Evolutionary conservation across 2,329 filamentous ascomycete species (phyloP).

Genomic region (Didymella exigua): DNA sequence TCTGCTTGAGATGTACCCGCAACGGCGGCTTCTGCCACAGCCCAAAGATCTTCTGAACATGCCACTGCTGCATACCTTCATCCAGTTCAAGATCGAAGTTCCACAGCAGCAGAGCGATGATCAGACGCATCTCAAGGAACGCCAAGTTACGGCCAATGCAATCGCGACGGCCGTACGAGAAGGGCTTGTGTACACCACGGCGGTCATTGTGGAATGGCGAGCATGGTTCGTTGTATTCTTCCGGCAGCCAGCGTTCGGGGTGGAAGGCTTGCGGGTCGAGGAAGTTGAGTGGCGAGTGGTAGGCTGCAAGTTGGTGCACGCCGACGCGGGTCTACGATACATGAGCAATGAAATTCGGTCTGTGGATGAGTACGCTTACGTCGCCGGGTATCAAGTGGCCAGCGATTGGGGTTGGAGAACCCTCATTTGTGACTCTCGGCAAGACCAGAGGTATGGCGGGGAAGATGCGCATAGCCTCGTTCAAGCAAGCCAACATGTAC

Average conservation of each 20-base stretch:
- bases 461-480: constrained; percentile 11
- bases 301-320: constrained; percentile 20
- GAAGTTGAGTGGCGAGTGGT: constrained; percentile 18
- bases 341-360: neutral
- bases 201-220: constrained; percentile 34
- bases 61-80: constrained; percentile 39
- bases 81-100: constrained; percentile 48
- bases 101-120: constrained; percentile 44
- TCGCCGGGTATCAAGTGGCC: constrained; percentile 11
- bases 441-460: constrained; percentile 13
- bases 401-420: constrained; percentile 7
- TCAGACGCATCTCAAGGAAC: constrained; percentile 18
- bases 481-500: constrained; percentile 15
- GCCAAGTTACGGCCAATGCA: constrained; percentile 28
- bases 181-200: constrained; percentile 26
- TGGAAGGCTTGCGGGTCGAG: constrained; percentile 16
- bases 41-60: constrained; percentile 40
- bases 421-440: constrained; percentile 2
- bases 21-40: constrained; percentile 49
- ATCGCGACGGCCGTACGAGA: constrained; percentile 22
- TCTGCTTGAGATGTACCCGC: constrained; percentile 8
- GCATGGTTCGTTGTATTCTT: constrained; percentile 3
- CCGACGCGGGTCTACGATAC: constrained; percentile 14
- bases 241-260: constrained; percentile 22
- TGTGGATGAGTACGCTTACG: neutral